Evolutionary conservation across 2,329 filamentous ascomycete genomes (phyloP).

Genomic region (Cercospora zeina): DNA sequence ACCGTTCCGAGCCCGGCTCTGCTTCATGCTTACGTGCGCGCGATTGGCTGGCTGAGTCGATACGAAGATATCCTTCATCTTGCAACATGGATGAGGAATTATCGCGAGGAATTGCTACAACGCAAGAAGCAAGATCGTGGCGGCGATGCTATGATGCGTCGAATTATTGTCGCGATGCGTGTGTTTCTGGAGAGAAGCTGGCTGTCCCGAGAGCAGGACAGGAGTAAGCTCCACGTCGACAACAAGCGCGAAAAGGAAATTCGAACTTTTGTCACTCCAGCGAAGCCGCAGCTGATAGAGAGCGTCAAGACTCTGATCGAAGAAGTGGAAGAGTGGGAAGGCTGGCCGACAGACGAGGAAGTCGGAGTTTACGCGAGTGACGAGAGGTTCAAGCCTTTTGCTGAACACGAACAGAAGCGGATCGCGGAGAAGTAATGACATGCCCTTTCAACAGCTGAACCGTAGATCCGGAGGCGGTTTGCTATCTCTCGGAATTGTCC

Average conservation of each 20-base stretch:
- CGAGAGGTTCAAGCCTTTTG: slow-evolving; percentile 16
- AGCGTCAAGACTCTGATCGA: slow-evolving; percentile 36
- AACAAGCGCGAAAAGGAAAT: slow-evolving; percentile 9
- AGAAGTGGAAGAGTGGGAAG: slow-evolving; percentile 44
- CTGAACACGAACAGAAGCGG: neutral
- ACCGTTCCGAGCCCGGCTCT: slow-evolving; percentile 50
- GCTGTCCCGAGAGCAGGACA: slow-evolving; percentile 15
- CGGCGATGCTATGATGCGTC: slow-evolving; percentile 39
- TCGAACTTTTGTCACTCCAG: slow-evolving; percentile 23
- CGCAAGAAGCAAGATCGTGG: slow-evolving; percentile 35
- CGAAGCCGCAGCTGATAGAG: slow-evolving; percentile 24
- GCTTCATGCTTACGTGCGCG: slow-evolving; percentile 63
- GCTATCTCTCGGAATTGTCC: neutral
- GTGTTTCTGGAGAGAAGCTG: slow-evolving; percentile 46
- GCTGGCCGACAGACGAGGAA: slow-evolving; percentile 48
- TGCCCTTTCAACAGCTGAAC: neutral
- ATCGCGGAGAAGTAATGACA: neutral
- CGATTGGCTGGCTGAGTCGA: slow-evolving; percentile 63
- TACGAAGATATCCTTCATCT: slow-evolving; percentile 58
- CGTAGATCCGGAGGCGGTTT: neutral
- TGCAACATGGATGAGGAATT: slow-evolving; percentile 59
- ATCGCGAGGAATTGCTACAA: slow-evolving; percentile 45
- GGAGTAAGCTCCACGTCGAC: neutral
- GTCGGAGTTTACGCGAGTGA: slow-evolving; percentile 38
- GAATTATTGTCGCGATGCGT: slow-evolving; percentile 44